Base-by-base conservation (phyloP, 805 yeast genomes). In the Brettanomyces sp. region DNA sequence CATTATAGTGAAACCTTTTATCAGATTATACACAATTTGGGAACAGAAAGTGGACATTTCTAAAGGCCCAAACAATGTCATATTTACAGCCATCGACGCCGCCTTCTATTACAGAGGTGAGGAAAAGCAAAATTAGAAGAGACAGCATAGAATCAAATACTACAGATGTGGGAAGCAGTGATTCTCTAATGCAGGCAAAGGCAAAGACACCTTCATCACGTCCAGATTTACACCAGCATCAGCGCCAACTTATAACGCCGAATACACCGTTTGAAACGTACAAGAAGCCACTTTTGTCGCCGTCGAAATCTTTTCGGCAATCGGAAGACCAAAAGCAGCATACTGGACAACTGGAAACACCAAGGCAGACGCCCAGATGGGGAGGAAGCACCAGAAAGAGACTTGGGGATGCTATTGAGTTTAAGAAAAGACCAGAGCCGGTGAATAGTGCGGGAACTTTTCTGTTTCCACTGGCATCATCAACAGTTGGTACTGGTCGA, bases 401-500 rank as follows among this genome's bases (percentile, higher is more conserved):
- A n/a, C 46, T 57, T n/a, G 47, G 51, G 2, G 57, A 52, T 38
- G 59, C 58, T 4, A 51, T 56, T 14, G 24, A 47, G 4, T 55
- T 55, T 43, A 48, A 47, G 9, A 3, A 9, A 9, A 28, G 32
- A 9, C 32, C 32, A 6, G 11, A 28, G 32, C 38, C 7, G 9
- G 22, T 8, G 43, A 14, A 47, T 50, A 4, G 14, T 28, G 32
- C 32, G 32, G 32, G 32, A 28, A 7, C 32, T 28, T 28, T 28
- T 28, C 32, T 61, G 32, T 62, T 62, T 44, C 65, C 64, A 11
- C 43, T 52, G 9, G 61, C 63, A 2, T 59, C 54, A 4, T 60
- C 66, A 1, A 59, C 64, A 1, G 52, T 61, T 9, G 66, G 65
- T 3, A 52, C 60, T 8, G 66, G 66, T 1, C 11, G 38, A 23